Evolutionary conservation across 176 grass and related monocot species (phyloP), one percentile per base, ranked within the genome.

Genomic region (Alopecurus myosuroides): DNA sequence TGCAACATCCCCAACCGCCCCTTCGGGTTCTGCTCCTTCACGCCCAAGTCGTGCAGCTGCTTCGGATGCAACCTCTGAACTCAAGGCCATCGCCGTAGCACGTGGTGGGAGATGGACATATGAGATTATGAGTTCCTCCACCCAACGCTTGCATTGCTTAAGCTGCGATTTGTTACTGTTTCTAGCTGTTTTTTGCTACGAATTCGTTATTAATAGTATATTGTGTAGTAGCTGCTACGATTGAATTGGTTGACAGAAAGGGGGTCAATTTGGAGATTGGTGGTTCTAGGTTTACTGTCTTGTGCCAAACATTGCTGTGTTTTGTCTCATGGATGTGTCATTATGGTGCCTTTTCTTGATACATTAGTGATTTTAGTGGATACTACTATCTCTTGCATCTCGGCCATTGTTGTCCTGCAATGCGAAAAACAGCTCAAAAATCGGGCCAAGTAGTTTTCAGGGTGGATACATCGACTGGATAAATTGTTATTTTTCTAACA

Each of bases 1-100:
- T 98, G 95, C 89, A 98, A 95, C 89, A 93, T 98, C 30, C 95
- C 95, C 84, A 98, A 98, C 84, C 87, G 93, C 42, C 95, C 95
- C 53, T 98, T 98, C 42, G 95, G 95, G 9, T 98, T 91, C 86
- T 98, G 95, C 83, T 91, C 95, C 33, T 98, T 98, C 92, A 93
- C 88, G 35, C 95, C 95, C 41, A 98, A 88, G 76, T 77, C 92
- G 19, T 98, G 95, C 86, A 73, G 90, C 63, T 98, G 95, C 87
- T 63, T 91, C 40, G 65, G 65, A 30, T 98, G 95, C 71, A 91
- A 86, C 81, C 57, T 90, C 82, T 98, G 90, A 97, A n/a, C n/a
- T n/a, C n/a, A n/a, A n/a, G n/a, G n/a, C n/a, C n/a, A n/a, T n/a
- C 14, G 46, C 46, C 45, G 1, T 48, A 45, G 42, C 14, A 45